phyloP scores from a whole-genome alignment of 108 stramenopile species.

The Discostella pseudostelligera region DNA sequence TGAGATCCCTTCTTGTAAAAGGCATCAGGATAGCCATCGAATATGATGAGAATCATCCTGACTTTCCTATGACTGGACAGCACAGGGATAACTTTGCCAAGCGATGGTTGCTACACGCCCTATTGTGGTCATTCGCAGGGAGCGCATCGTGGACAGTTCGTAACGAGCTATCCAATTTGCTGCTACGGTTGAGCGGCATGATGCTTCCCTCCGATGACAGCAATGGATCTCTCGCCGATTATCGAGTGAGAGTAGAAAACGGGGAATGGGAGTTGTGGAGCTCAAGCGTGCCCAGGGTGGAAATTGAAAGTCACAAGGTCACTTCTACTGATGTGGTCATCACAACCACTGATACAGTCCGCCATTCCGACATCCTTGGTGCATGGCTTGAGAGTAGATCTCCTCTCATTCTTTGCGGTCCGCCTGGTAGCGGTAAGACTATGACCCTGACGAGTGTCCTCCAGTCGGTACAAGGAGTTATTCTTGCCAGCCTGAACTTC shows the following conservation, averaged over 20 bases:
- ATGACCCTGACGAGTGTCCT: constrained; percentile 97
- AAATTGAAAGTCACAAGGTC: constrained; percentile 87
- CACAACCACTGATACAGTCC: constrained; percentile 95
- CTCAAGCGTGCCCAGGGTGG: constrained; percentile 89
- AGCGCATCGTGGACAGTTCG: constrained; percentile 83
- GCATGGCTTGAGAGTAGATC: constrained; percentile 89
- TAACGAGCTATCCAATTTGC: constrained; percentile 77
- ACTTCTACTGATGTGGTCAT: constrained; percentile 89
- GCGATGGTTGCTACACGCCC: constrained; percentile 89
- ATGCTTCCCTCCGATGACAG: constrained; percentile 55
- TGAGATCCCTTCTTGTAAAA: constrained; percentile 86
- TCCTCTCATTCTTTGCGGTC: constrained; percentile 96
- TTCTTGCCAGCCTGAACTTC: constrained; percentile 93
- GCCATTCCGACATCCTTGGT: constrained; percentile 93
- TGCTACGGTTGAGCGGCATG: constrained; percentile 72
- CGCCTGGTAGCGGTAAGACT: constrained; percentile 96
- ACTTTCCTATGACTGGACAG: constrained; percentile 92
- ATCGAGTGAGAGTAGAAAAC: constrained; percentile 87
- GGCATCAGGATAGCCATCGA: constrained; percentile 85
- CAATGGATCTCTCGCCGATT: constrained; percentile 66
- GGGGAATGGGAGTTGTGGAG: constrained; percentile 95
- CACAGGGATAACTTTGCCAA: constrained; percentile 93
- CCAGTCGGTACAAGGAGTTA: constrained; percentile 89
- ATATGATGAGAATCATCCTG: constrained; percentile 96
- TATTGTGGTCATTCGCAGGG: constrained; percentile 95